These are phyloP conservation scores for Tulasnella sp. DNA, from an alignment of 768 basidiomycete genomes.

Conservation along the genomic window DNA sequence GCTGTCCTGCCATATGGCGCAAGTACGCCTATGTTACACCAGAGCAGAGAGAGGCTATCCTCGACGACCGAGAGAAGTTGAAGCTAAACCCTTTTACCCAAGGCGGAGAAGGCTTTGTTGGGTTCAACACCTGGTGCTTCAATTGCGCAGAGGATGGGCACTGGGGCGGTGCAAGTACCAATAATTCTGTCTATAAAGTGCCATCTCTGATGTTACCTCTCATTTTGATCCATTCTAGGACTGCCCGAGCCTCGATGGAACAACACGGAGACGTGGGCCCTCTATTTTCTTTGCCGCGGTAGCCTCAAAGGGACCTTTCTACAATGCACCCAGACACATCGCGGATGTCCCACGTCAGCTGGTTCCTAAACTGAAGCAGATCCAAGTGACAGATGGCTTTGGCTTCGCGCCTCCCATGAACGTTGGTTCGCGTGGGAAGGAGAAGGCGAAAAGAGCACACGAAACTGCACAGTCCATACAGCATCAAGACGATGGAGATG, in stretches of 20 bases:
- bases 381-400: not conserved
- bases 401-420: not conserved
- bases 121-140: not conserved
- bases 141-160: not conserved
- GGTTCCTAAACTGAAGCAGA: not conserved
- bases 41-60: not conserved
- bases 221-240: not conserved
- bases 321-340: not conserved
- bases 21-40: not conserved
- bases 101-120: constrained; percentile 4
- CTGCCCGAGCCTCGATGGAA: not conserved
- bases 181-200: not conserved
- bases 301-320: not conserved
- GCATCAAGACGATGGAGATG: not conserved
- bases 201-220: not conserved
- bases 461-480: not conserved
- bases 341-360: not conserved
- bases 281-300: not conserved
- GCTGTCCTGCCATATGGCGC: constrained; percentile 5
- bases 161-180: not conserved
- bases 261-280: not conserved
- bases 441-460: not conserved
- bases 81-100: not conserved
- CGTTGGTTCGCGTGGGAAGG: not conserved
- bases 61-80: not conserved